Evolutionary conservation across 2,329 filamentous ascomycete genomes (phyloP).

Genomic region (Chalaropsis ovoidea): DNA sequence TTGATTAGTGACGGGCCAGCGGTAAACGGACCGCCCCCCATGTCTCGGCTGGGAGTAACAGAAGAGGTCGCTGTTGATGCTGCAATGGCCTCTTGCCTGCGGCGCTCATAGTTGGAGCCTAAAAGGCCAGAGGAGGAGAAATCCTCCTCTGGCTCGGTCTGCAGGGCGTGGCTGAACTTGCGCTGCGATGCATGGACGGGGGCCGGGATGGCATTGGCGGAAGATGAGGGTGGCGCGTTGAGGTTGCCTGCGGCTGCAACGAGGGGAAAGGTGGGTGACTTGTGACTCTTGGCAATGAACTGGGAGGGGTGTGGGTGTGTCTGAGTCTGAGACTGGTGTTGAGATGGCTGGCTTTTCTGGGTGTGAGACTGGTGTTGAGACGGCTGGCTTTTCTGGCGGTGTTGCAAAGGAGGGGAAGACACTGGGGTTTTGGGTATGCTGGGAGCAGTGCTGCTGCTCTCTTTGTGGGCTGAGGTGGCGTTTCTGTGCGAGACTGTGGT

Average conservation of each 20-base stretch:
- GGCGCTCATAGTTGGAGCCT: conserved; percentile 41
- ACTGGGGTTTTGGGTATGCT: conserved; percentile 1
- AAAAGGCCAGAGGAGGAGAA: conserved; percentile 46
- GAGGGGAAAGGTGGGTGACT: conserved; percentile 16
- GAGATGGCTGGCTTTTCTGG: conserved; percentile 2
- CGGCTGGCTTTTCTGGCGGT: conserved; percentile 7
- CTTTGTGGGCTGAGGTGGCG: conserved; percentile 23
- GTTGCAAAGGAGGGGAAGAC: not conserved
- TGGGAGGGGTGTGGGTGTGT: conserved; percentile 8
- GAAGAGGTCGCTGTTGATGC: conserved; percentile 19
- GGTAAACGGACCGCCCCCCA: conserved; percentile 40
- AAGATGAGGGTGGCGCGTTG: conserved; percentile 7
- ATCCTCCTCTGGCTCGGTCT: conserved; percentile 31
- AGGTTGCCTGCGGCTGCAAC: conserved; percentile 19
- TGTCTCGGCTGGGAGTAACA: conserved; percentile 32
- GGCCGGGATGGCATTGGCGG: not conserved
- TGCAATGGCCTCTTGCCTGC: conserved; percentile 33
- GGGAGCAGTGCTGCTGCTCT: not conserved
- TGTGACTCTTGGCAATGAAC: conserved; percentile 12
- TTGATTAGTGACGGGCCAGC: conserved; percentile 50
- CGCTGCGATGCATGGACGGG: conserved; percentile 9
- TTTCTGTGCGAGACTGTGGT: conserved; percentile 20
- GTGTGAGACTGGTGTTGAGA: conserved; percentile 1
- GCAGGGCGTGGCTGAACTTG: conserved; percentile 9
- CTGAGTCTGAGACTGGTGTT: not conserved